Base-by-base conservation (phyloP, 768 basidiomycete genomes). In the Kwoniella sp. region DNA sequence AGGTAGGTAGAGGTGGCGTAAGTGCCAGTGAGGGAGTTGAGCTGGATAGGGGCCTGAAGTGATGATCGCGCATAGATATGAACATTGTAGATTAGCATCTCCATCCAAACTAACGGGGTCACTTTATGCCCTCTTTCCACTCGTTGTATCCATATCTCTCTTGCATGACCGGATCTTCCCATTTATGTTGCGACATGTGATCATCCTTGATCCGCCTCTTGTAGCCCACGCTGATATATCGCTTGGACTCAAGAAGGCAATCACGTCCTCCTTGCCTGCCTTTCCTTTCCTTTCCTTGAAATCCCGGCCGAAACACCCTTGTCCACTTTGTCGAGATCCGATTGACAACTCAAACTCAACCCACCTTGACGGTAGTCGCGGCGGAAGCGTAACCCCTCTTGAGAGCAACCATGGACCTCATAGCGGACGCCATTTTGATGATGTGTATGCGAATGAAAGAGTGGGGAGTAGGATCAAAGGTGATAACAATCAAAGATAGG, bases 1-100 rank as follows among this genome's bases (percentile, higher is more conserved):
- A 79, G 70, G 70, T 79, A 79, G 51, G 77, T 76, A 29, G 78
- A 79, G 47, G 77, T 79, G 48, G 78, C 78, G 67, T 79, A 79
- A 33, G 77, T 78, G 17, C 78, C 78, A 27, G 78, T 77, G 58
- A 79, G 71, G 50, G 78, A 79, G 72, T 78, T 79, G 70, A 79
- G 77, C 71, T 78, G 77, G 69, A 79, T 58, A 24, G 78, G 78
- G 26, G 77, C 68, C 78, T 79, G 55, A 30, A 56, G 47, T 19
- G n/a, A 27, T n/a, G 33, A 13, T 33, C 13, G 5, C 33, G 33
- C 33, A 33, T 33, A 5, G 33, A 13, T 57, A 24, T 37, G 1
- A 48, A 5, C 22, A n/a, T 19, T 47, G 19, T 8, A 22, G 7
- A 19, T 22, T 47, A 17, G 6, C 46, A 17, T 47, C 46, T 47